These are phyloP conservation scores for Fistulinella prunicolor DNA, from an alignment of 768 basidiomycete species.

Conservation along the genomic window DNA sequence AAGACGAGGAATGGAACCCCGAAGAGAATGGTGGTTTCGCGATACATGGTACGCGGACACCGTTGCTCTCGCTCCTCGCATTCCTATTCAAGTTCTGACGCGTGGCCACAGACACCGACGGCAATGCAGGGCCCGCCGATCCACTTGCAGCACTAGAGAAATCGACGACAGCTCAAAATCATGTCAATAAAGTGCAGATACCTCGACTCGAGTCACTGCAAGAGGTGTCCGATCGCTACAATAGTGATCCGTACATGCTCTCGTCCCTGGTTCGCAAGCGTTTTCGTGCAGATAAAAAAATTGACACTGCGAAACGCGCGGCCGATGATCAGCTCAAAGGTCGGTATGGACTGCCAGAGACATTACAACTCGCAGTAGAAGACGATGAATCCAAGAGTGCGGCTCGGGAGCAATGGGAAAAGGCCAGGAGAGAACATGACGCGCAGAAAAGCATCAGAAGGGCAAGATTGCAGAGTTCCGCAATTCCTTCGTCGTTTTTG, in stretches of 20 bases:
- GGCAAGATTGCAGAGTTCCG: constrained; percentile 39
- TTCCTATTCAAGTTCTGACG: neutral
- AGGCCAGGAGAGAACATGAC: constrained; percentile 46
- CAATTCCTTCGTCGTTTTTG: constrained; percentile 22
- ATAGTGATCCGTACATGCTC: constrained; percentile 82
- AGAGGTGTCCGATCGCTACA: constrained; percentile 70
- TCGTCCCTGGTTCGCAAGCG: constrained; percentile 72
- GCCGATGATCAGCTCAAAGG: constrained; percentile 71
- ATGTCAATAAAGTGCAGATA: constrained; percentile 67
- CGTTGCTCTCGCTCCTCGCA: neutral
- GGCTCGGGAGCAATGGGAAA: constrained; percentile 64
- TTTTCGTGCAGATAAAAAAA: constrained; percentile 86
- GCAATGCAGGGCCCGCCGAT: constrained; percentile 60
- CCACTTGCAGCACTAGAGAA: constrained; percentile 90
- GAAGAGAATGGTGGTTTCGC: constrained; percentile 94
- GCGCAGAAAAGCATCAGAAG: constrained; percentile 46
- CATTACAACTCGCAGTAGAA: constrained; percentile 62
- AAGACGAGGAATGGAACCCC: constrained; percentile 96
- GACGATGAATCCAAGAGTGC: constrained; percentile 56
- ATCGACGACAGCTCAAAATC: constrained; percentile 71
- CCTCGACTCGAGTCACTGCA: constrained; percentile 83
- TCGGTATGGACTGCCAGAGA: constrained; percentile 73
- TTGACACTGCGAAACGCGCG: constrained; percentile 62
- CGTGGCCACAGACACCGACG: constrained; percentile 59
- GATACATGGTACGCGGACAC: constrained; percentile 64